Conservation (phyloP, 1,139 yeast species). For the Magnusiomyces fungicola region DNA sequence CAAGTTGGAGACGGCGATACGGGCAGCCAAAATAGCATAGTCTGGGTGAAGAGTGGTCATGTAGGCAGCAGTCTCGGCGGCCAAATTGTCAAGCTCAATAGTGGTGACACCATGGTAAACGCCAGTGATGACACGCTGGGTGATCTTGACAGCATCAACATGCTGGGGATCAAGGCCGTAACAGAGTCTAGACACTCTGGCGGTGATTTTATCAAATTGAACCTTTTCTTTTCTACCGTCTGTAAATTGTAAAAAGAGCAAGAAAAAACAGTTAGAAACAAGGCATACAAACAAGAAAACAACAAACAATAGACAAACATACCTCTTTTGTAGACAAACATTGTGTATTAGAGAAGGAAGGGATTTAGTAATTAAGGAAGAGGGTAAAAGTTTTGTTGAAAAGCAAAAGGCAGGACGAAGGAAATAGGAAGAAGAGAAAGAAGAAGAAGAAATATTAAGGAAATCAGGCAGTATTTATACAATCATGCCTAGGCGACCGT, state of each 20-base stretch:
- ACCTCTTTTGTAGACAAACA: slow-evolving; percentile 51
- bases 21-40: slow-evolving; percentile 88
- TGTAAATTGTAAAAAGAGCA: background rate
- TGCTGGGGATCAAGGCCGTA: slow-evolving; percentile 78
- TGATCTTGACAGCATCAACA: slow-evolving; percentile 82
- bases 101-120: slow-evolving; percentile 97
- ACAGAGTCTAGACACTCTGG: slow-evolving; percentile 59
- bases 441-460: background rate
- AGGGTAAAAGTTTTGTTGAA: background rate
- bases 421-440: background rate
- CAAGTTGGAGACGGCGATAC: slow-evolving; percentile 85
- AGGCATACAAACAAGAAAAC: background rate
- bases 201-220: slow-evolving; percentile 68
- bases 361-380: background rate
- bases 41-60: slow-evolving; percentile 97
- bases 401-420: background rate
- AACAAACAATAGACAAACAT: slow-evolving; percentile 5
- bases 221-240: slow-evolving; percentile 84
- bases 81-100: slow-evolving; percentile 81
- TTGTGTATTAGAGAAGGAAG: slow-evolving; percentile 18
- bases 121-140: slow-evolving; percentile 83
- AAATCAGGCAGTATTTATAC: background rate
- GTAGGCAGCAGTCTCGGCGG: slow-evolving; percentile 95
- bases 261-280: background rate
- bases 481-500: background rate